A percentile compares a stretch with the other conserved stretches of the same genome.
Conservation (phyloP, 768 basidiomycete genomes). For the Russula earlei region DNA sequence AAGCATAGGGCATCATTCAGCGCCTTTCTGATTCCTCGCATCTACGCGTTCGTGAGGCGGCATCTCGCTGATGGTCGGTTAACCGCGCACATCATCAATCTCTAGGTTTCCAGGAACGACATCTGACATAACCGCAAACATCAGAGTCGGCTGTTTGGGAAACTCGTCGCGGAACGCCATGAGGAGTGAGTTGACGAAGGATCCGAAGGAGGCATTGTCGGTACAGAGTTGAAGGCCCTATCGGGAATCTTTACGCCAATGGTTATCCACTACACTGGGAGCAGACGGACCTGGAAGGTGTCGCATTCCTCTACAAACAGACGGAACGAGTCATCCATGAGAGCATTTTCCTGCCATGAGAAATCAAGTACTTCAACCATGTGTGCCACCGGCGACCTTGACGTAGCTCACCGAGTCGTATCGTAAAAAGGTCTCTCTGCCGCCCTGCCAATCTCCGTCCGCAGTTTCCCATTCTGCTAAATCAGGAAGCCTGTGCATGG, state of each 20-base stretch:
- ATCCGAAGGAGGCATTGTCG: conserved; percentile 55
- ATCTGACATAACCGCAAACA: conserved; percentile 50
- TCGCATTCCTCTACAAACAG: conserved; percentile 68
- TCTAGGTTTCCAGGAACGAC: conserved; percentile 24
- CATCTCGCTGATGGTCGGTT: background rate
- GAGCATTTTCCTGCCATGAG: conserved; percentile 39
- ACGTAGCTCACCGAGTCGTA: conserved; percentile 42
- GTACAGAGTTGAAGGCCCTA: conserved; percentile 65
- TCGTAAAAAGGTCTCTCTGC: conserved; percentile 41
- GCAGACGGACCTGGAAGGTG: conserved; percentile 47
- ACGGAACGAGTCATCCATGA: conserved; percentile 64
- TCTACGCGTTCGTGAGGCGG: conserved; percentile 25
- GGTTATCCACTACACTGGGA: background rate
- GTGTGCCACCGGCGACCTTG: background rate
- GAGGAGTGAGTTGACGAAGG: conserved; percentile 52
- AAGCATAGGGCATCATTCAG: conserved; percentile 55
- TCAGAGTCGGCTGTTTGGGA: conserved; percentile 47
- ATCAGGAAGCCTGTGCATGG: conserved; percentile 56
- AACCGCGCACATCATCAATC: conserved; percentile 3
- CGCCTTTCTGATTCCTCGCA: conserved; percentile 31
- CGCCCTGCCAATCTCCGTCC: conserved; percentile 48
- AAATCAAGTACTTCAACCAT: background rate
- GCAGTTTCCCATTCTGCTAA: conserved; percentile 42
- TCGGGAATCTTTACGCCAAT: background rate
- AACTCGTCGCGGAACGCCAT: conserved; percentile 59